Percentiles rank a stretch among this genome's conserved stretches.
Conservation (phyloP, 768 basidiomycete genomes). For the Chalciporus pseudorubinellus region DNA sequence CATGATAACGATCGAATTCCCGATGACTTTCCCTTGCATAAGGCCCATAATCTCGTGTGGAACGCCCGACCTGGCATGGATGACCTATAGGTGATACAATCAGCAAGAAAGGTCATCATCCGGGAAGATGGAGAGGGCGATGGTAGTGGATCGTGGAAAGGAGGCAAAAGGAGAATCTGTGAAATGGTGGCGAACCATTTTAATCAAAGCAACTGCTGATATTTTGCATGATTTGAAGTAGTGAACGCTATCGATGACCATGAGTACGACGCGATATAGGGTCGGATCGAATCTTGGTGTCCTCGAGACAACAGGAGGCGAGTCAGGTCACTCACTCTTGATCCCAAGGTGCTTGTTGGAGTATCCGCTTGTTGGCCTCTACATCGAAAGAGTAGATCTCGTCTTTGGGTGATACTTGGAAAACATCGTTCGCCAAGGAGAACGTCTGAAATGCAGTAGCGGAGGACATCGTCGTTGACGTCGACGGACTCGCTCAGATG, state of each 20-base stretch:
- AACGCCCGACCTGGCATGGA: constrained; percentile 96
- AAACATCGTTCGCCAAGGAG: constrained; percentile 65
- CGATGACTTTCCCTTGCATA: constrained; percentile 94
- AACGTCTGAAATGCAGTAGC: constrained; percentile 71
- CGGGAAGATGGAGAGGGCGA: constrained; percentile 6
- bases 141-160: constrained; percentile 2
- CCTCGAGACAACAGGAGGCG: neutral
- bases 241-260: constrained; percentile 51
- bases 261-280: neutral
- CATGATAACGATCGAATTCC: constrained; percentile 78
- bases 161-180: neutral
- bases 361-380: constrained; percentile 63
- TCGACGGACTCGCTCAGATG: neutral
- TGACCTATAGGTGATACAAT: constrained; percentile 60
- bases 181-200: constrained; percentile 63
- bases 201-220: constrained; percentile 91
- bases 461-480: constrained; percentile 33
- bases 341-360: constrained; percentile 76
- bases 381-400: constrained; percentile 76
- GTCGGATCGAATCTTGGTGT: neutral
- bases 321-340: constrained; percentile 65
- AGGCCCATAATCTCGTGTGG: constrained; percentile 99
- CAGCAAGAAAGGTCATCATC: neutral
- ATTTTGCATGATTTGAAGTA: constrained; percentile 92
- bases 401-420: constrained; percentile 71